Conservation (phyloP, 2,329 filamentous ascomycete species). For the Calonectria hawksworthii region DNA sequence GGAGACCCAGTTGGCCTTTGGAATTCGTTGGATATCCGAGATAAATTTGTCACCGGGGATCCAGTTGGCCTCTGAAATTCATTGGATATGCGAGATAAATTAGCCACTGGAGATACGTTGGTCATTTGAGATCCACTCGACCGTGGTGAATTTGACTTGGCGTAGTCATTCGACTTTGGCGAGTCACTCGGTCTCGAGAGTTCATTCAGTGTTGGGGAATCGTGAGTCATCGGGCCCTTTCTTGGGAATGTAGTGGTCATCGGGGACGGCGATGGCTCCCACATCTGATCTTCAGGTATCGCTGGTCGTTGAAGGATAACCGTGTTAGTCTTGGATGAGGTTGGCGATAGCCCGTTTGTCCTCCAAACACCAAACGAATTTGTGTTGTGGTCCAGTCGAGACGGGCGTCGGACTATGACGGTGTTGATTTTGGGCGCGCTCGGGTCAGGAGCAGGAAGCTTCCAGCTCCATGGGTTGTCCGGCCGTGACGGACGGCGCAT, state of each 20-base stretch:
- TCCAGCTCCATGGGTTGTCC: conserved; percentile 28
- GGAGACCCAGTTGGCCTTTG: background rate
- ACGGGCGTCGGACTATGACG: conserved; percentile 23
- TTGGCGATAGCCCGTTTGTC: background rate
- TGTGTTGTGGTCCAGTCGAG: conserved; percentile 5
- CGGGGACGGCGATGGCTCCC: background rate
- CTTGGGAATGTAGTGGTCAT: background rate
- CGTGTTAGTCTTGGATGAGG: background rate
- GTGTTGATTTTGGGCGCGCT: conserved; percentile 25
- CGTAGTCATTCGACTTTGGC: background rate
- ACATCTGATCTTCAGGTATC: background rate
- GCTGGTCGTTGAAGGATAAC: background rate
- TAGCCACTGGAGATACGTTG: background rate
- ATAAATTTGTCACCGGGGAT: too few species aligned
- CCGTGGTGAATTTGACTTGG: background rate
- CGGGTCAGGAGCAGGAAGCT: conserved; percentile 20
- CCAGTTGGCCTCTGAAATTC: background rate
- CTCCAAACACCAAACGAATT: conserved; percentile 8
- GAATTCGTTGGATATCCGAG: background rate
- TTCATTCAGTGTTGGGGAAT: background rate
- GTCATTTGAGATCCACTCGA: background rate
- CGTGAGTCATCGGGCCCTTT: background rate
- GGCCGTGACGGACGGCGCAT: conserved; percentile 23
- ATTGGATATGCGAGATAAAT: background rate
- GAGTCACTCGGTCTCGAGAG: background rate